Evolutionary conservation across 768 basidiomycete genomes (phyloP).

Genomic region (Tricholoma saponaceum): DNA sequence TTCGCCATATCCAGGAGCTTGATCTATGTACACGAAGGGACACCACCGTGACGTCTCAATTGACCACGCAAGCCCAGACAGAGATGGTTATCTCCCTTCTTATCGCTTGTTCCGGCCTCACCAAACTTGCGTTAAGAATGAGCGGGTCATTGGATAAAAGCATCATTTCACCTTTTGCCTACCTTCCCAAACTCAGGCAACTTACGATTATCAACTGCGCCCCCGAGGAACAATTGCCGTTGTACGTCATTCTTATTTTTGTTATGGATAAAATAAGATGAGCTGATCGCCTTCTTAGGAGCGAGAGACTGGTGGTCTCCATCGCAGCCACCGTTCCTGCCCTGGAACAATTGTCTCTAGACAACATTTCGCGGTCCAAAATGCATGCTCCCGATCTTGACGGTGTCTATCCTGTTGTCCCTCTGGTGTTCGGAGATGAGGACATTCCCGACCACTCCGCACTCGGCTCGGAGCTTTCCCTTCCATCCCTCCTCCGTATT

Average conservation of each 20-base stretch:
- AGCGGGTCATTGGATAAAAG: slow-evolving; percentile 45
- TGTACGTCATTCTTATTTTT: slow-evolving; percentile 33
- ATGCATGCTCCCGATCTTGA: slow-evolving; percentile 60
- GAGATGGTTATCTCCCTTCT: slow-evolving; percentile 51
- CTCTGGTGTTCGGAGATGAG: slow-evolving; percentile 57
- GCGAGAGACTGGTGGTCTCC: slow-evolving; percentile 66
- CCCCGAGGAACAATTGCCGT: slow-evolving; percentile 35
- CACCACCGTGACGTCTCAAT: slow-evolving; percentile 14
- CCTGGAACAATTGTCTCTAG: slow-evolving; percentile 53
- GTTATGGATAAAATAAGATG: neutral
- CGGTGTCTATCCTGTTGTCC: slow-evolving; percentile 52
- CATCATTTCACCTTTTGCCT: slow-evolving; percentile 45
- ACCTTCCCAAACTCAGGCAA: slow-evolving; percentile 36
- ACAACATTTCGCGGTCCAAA: slow-evolving; percentile 62
- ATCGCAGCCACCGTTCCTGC: slow-evolving; percentile 58
- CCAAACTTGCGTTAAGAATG: slow-evolving; percentile 43
- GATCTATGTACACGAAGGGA: slow-evolving; percentile 34
- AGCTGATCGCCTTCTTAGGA: slow-evolving; percentile 32
- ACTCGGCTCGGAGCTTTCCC: slow-evolving; percentile 52
- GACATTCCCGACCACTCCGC: slow-evolving; percentile 53
- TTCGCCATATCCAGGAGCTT: slow-evolving; percentile 49
- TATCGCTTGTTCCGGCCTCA: slow-evolving; percentile 41
- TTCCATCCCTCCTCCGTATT: slow-evolving; percentile 64
- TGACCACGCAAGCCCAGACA: slow-evolving; percentile 29
- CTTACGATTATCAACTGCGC: slow-evolving; percentile 46